Evolutionary conservation across 192 early-diverging fungal species (phyloP).

Genomic region (Podila verticillata): DNA sequence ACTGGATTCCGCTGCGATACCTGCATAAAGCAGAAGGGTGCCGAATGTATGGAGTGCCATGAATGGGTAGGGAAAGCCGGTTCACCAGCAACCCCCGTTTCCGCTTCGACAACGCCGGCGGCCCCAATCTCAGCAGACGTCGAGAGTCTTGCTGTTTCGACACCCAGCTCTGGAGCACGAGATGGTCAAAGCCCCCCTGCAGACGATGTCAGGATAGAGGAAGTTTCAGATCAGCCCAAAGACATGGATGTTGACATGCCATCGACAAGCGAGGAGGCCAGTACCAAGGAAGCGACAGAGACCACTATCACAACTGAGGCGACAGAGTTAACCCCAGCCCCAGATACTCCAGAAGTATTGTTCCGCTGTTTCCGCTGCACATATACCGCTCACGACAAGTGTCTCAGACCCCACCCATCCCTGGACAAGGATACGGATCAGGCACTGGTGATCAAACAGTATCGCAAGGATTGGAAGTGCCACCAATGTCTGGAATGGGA

Average conservation of each 20-base stretch:
- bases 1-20: conserved; percentile 47
- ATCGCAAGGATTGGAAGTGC: conserved; percentile 53
- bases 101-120: conserved; percentile 1
- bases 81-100: background rate
- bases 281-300: no score
- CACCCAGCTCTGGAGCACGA: background rate
- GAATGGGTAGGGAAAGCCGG: conserved; percentile 25
- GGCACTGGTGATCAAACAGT: conserved; percentile 31
- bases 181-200: background rate
- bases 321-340: background rate
- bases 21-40: conserved; percentile 43
- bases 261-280: background rate
- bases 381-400: conserved; percentile 41
- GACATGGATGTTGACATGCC: conserved; percentile 13
- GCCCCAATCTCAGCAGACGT: background rate
- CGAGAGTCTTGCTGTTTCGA: background rate
- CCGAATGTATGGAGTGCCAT: conserved; percentile 47
- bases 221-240: conserved; percentile 6
- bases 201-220: background rate
- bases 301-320: no score
- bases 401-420: conserved; percentile 24
- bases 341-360: conserved; percentile 7
- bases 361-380: conserved; percentile 53
- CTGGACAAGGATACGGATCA: conserved; percentile 8
- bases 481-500: conserved; percentile 52